A percentile compares a stretch with the other conserved stretches of the same genome.
phyloP scores from a whole-genome alignment of 176 grass and related monocot genomes.

The Cenchrus fungigraminus region DNA sequence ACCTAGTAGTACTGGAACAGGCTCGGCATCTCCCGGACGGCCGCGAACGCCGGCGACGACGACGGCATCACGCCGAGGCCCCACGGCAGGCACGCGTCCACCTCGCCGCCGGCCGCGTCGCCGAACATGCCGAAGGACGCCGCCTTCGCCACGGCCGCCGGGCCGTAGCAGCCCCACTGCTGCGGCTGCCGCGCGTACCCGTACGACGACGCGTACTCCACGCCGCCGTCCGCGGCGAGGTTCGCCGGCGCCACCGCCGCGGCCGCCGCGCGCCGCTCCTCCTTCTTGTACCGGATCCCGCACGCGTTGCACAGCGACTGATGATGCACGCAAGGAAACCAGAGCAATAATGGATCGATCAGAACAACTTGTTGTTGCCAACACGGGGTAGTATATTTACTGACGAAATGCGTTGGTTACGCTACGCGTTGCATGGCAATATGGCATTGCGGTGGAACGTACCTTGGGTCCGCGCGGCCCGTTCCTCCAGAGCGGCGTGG shows the following conservation, averaged over 20 bases:
- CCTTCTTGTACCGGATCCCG: slow-evolving; percentile 98
- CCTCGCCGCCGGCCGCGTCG: slow-evolving; percentile 42
- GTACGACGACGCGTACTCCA: slow-evolving; percentile 51
- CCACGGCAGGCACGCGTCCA: slow-evolving; percentile 77
- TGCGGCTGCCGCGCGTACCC: slow-evolving; percentile 68
- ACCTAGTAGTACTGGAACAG: slow-evolving; percentile 84
- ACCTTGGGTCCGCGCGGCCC: slow-evolving; percentile 94
- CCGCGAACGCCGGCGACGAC: slow-evolving; percentile 67
- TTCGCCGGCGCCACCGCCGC: slow-evolving; percentile 44
- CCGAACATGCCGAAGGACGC: slow-evolving; percentile 54
- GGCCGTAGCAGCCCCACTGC: slow-evolving; percentile 84
- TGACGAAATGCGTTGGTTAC: background rate
- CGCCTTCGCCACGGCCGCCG: slow-evolving; percentile 52
- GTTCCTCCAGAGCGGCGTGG: slow-evolving; percentile 94
- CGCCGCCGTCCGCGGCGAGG: slow-evolving; percentile 33
- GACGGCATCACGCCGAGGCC: slow-evolving; percentile 70
- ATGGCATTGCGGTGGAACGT: background rate
- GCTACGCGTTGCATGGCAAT: background rate
- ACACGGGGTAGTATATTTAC: background rate
- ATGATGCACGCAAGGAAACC: slow-evolving; percentile 18
- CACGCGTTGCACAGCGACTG: slow-evolving; percentile 98
- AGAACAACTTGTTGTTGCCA: too few relatives aligned
- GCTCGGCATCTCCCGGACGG: slow-evolving; percentile 68
- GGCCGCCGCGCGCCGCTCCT: slow-evolving; percentile 86
- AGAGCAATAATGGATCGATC: too few relatives aligned